A percentile compares a stretch with the other conserved stretches of the same genome.
Evolutionary conservation across 768 basidiomycete genomes (phyloP).

Genomic region (Saitozyma sp.): DNA sequence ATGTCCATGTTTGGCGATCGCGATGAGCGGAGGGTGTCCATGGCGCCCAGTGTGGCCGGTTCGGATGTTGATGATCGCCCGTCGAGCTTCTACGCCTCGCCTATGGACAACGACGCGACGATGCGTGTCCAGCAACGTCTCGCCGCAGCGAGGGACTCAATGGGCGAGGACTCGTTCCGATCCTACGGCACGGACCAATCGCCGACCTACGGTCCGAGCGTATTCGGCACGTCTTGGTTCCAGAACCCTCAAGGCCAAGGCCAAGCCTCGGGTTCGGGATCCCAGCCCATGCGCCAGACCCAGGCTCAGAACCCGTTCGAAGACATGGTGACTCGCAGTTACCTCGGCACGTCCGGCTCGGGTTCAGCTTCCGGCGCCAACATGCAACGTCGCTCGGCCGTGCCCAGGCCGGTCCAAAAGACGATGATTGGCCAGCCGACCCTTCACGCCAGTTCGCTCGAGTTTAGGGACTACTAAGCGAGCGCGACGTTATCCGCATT

Average conservation of each 20-base stretch:
- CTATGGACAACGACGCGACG: conserved; percentile 44
- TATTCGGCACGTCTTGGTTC: conserved; percentile 31
- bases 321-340: conserved; percentile 45
- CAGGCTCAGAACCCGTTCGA: conserved; percentile 50
- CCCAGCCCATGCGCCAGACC: conserved; percentile 12
- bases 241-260: conserved; percentile 20
- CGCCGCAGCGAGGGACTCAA: background rate
- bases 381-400: conserved; percentile 24
- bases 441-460: conserved; percentile 47
- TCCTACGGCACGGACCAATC: conserved; percentile 16
- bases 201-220: conserved; percentile 29
- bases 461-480: conserved; percentile 45
- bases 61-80: conserved; percentile 50
- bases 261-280: conserved; percentile 7
- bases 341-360: conserved; percentile 32
- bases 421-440: conserved; percentile 48
- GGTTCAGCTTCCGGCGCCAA: background rate
- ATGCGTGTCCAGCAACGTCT: conserved; percentile 24
- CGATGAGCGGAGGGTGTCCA: conserved; percentile 18
- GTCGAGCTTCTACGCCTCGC: conserved; percentile 50
- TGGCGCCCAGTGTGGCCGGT: conserved; percentile 42
- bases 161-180: conserved; percentile 6
- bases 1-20: conserved; percentile 46
- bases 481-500: background rate
- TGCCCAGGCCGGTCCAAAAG: conserved; percentile 41